Base-by-base conservation (phyloP, 2,329 filamentous ascomycete species). In the Microcera coccophila region DNA sequence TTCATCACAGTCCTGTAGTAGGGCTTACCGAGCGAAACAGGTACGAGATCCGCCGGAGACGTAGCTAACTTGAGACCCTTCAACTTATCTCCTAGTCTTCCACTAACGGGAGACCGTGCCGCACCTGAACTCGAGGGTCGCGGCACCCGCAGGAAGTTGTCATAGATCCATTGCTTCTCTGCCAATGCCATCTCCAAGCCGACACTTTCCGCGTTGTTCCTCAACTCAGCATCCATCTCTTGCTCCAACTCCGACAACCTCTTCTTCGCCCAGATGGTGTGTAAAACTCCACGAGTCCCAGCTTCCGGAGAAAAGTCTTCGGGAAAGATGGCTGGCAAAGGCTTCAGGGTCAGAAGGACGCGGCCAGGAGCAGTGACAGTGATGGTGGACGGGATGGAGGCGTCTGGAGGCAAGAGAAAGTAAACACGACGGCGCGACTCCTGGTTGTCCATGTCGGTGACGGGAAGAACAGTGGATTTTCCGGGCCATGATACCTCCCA, bases 191-290 rank as follows among this genome's bases (percentile, higher is more conserved):
- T 95, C 60, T 88, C 81, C 42, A 94, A 69, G 2, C 86, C 90
- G 15, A 95, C 79, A 16, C 90, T 86, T 67, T 95, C 90, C 11
- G 78, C 76, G 60, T 94, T 95, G 49, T 74, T 71, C 54, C 76
- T 76, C 60, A 84, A 77, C 69, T 95, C 90, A 7, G 72, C 70
- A 9, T 78, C 79, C 54, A 95, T 91, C 70, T 95, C 90, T 44
- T 74, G 74, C 39, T 89, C 80, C 36, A 95, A 70, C 49, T 86
- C 82, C 22, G 81, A 79, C 17, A 95, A 69, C 32, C 90, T 75
- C 63, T 87, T 84, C 71, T 90, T 90, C 15, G 87, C 90, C 89
- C 90, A 96, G 44, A 91, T 81, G 2, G 88, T 95, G 61, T 95
- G 90, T 46, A 95, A 67, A 2, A 95, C 87, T 2, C 90, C 90